These are phyloP conservation scores for Phytophthora vignae DNA, from an alignment of 352 stramenopile species.

Conservation along the genomic window DNA sequence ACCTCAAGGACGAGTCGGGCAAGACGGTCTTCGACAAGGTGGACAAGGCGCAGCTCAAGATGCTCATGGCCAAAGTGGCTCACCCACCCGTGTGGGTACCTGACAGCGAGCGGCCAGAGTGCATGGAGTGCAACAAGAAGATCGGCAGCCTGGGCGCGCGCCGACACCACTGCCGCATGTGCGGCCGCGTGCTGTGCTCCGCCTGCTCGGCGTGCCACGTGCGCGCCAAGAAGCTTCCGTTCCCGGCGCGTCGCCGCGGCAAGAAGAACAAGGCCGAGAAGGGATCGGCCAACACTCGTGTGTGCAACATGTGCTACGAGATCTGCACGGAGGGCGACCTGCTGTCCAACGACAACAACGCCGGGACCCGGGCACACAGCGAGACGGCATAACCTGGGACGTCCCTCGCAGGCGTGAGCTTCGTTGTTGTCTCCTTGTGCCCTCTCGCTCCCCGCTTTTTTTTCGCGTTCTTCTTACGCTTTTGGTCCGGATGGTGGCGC, in stretches of 20 bases:
- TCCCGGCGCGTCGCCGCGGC: constrained; percentile 47
- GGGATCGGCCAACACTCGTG: constrained; percentile 60
- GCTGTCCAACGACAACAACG: constrained; percentile 18
- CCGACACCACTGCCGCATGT: constrained; percentile 71
- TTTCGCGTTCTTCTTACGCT: constrained; percentile 6
- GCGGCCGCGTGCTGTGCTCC: constrained; percentile 61
- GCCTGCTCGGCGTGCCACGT: constrained; percentile 55
- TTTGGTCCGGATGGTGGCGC: constrained; percentile 16
- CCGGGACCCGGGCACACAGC: constrained; percentile 21
- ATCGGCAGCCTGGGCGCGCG: constrained; percentile 51
- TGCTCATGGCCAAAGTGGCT: constrained; percentile 60
- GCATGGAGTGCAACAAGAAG: constrained; percentile 70
- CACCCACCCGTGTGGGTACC: constrained; percentile 60
- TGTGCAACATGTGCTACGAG: constrained; percentile 82
- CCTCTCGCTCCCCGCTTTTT: constrained; percentile 8
- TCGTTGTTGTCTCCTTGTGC: constrained; percentile 10
- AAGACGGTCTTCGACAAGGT: constrained; percentile 80
- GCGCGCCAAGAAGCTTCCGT: constrained; percentile 55
- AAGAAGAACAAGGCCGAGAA: constrained; percentile 68
- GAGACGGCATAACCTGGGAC: constrained; percentile 34
- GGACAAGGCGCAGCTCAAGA: constrained; percentile 45
- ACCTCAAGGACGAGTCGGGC: constrained; percentile 64
- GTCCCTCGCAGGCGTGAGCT: constrained; percentile 3
- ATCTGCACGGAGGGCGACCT: constrained; percentile 46
- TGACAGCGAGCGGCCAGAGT: constrained; percentile 52